These are phyloP conservation scores for Eurotiales sp. DNA, from an alignment of 2,329 filamentous ascomycete species.

Conservation along the genomic window DNA sequence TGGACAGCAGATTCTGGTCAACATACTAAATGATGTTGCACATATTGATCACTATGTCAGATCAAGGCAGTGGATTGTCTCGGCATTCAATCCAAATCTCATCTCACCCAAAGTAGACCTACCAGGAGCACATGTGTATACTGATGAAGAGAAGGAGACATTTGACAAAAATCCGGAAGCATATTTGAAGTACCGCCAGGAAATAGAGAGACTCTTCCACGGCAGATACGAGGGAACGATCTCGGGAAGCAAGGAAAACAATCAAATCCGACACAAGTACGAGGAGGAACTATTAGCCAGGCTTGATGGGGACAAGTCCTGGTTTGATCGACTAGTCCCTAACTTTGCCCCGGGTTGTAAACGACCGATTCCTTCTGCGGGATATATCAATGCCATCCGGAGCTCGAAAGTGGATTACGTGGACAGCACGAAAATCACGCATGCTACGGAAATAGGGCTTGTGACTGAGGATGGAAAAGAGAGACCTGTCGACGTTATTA, in stretches of 20 bases:
- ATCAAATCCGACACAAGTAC: conserved; percentile 1
- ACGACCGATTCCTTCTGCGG: conserved; percentile 6
- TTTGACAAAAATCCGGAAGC: conserved; percentile 7
- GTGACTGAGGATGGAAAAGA: conserved; percentile 4
- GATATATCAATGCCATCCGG: conserved; percentile 8
- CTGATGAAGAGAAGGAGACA: conserved; percentile 9
- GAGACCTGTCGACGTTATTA: conserved; percentile 5
- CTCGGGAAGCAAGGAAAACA: conserved; percentile 1
- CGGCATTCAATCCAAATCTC: conserved; percentile 7
- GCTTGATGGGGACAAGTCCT: not conserved
- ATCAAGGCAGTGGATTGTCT: conserved; percentile 5
- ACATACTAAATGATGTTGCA: not conserved
- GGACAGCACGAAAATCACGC: conserved; percentile 1
- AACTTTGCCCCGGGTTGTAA: conserved; percentile 9
- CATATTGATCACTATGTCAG: conserved; percentile 12
- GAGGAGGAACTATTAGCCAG: not conserved
- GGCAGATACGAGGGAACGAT: conserved; percentile 6
- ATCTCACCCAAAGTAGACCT: not conserved
- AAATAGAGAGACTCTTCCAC: conserved; percentile 12
- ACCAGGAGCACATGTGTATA: conserved; percentile 11
- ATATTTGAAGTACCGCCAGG: conserved; percentile 11
- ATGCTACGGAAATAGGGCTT: conserved; percentile 7
- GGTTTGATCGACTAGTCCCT: conserved; percentile 1
- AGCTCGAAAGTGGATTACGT: conserved; percentile 8
- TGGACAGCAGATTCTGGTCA: conserved; percentile 6